Percentiles rank a stretch among this genome's conserved stretches.
phyloP scores from a whole-genome alignment of 2,329 filamentous ascomycete genomes.

The Nannizziopsis arthrosporioides region DNA sequence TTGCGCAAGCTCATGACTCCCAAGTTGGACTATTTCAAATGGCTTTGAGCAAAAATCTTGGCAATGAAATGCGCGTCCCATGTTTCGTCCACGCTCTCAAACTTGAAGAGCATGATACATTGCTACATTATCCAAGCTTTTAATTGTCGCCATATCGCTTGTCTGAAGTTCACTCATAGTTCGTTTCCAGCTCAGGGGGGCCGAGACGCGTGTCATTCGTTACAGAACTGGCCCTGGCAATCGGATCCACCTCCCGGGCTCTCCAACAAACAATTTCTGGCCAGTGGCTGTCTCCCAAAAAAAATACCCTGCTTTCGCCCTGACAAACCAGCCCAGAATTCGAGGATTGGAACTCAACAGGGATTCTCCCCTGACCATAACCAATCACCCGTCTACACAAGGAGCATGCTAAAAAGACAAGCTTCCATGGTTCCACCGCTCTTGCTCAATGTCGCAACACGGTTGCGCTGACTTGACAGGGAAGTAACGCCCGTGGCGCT shows the following conservation, averaged over 20 bases:
- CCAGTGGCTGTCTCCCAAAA: not conserved
- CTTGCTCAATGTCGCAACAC: slow-evolving; percentile 7
- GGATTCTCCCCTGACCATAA: not conserved
- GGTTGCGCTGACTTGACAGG: not conserved
- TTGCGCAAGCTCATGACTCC: no score
- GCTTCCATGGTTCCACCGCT: slow-evolving; percentile 6
- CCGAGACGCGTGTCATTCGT: slow-evolving; percentile 5
- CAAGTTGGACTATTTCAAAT: no score
- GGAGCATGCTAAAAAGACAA: slow-evolving; percentile 6
- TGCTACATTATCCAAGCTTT: no score
- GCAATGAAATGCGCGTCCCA: no score
- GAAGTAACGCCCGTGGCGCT: not conserved
- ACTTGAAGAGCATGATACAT: no score
- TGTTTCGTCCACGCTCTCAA: no score
- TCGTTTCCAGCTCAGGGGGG: not conserved
- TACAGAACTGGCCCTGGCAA: slow-evolving; percentile 4
- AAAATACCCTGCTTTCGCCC: not conserved
- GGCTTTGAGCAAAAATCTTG: no score
- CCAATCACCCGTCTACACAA: slow-evolving; percentile 6
- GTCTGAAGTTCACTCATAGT: no score
- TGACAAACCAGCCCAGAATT: no score
- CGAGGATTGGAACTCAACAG: not conserved
- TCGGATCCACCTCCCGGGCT: slow-evolving; percentile 2
- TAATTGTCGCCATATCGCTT: no score
- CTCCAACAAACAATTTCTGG: not conserved